A percentile compares a stretch with the other conserved stretches of the same genome.
Evolutionary conservation across 495 filamentous ascomycete species (phyloP).

Genomic region (Gamarada debralockiae): DNA sequence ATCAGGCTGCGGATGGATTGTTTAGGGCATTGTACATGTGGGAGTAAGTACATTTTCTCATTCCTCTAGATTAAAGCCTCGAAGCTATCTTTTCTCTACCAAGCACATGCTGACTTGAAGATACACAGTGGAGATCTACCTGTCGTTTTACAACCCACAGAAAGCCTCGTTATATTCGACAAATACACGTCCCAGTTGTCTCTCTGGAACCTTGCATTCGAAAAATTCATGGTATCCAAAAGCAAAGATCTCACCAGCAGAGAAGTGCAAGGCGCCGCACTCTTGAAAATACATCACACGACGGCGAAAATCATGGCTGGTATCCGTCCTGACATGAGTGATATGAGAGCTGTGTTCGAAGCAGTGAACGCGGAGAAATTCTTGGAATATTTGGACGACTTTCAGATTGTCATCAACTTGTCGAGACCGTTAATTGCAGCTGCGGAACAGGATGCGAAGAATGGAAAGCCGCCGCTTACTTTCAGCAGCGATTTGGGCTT

Average conservation of each 20-base stretch:
- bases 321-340: slow-evolving; percentile 3
- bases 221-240: slow-evolving; percentile 4
- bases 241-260: not conserved
- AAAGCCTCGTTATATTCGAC: slow-evolving; percentile 3
- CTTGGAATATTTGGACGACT: slow-evolving; percentile 3
- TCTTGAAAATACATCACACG: slow-evolving; percentile 12
- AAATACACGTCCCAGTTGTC: not conserved
- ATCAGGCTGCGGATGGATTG: slow-evolving; percentile 3
- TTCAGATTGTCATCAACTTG: slow-evolving; percentile 6
- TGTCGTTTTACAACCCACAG: not conserved
- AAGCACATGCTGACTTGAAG: slow-evolving; percentile 3
- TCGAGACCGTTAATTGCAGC: slow-evolving; percentile 5
- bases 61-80: slow-evolving; percentile 2
- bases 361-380: slow-evolving; percentile 1
- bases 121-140: slow-evolving; percentile 1
- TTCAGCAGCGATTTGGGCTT: slow-evolving; percentile 27
- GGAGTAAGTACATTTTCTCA: slow-evolving; percentile 5
- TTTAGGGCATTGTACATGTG: slow-evolving; percentile 10
- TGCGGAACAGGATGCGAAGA: not conserved
- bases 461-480: slow-evolving; percentile 8
- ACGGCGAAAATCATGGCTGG: slow-evolving; percentile 4
- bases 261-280: slow-evolving; percentile 8
- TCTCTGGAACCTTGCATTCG: slow-evolving; percentile 2
- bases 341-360: slow-evolving; percentile 4
- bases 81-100: slow-evolving; percentile 6